phyloP scores from a whole-genome alignment of 441 rosid species.

The Brassica balearica region DNA sequence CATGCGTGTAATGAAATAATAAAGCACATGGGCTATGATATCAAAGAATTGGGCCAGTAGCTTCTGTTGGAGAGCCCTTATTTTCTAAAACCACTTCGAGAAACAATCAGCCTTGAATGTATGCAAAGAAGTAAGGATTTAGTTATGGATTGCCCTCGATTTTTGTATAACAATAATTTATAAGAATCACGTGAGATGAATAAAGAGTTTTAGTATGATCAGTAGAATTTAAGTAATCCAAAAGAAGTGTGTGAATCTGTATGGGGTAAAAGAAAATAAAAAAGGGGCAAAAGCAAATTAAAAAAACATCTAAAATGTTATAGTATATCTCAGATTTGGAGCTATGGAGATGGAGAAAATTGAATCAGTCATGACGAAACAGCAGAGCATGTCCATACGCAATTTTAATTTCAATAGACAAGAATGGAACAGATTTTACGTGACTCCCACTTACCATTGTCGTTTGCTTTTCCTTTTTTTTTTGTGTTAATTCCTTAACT shows the following conservation, averaged over 20 bases:
- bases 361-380: background rate
- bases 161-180: background rate
- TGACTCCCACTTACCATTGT: conserved; percentile 41
- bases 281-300: background rate
- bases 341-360: background rate
- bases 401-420: conserved; percentile 23
- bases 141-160: background rate
- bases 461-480: conserved; percentile 23
- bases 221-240: conserved; percentile 24
- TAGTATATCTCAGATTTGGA: background rate
- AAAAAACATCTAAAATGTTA: conserved; percentile 6
- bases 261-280: background rate
- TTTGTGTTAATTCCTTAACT: conserved; percentile 1
- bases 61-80: background rate
- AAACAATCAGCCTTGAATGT: background rate
- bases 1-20: background rate
- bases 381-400: conserved; percentile 23
- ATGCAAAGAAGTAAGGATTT: background rate
- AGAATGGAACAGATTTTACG: conserved; percentile 28
- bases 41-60: background rate
- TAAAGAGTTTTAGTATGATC: background rate
- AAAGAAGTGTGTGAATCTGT: conserved; percentile 28
- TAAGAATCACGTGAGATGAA: conserved; percentile 16
- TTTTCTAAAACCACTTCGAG: background rate
- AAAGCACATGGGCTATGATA: background rate